A percentile compares a stretch with the other conserved stretches of the same genome.
Evolutionary conservation across 2,329 filamentous ascomycete species (phyloP).

Genomic region (Zalaria obscura): DNA sequence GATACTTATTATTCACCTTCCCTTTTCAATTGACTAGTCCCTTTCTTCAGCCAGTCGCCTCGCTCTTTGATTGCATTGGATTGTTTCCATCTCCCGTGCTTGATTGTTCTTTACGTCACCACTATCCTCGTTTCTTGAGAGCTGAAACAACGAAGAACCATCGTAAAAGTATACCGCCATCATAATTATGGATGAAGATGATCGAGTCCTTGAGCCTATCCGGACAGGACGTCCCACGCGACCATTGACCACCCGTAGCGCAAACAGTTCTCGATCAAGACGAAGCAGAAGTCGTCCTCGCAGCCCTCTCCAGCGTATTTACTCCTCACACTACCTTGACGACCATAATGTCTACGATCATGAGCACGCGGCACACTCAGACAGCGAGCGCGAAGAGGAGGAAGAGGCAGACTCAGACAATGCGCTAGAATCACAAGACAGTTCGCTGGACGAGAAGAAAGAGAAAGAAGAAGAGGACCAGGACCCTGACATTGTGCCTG

Average conservation of each 20-base stretch:
- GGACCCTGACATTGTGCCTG: slow-evolving; percentile 4
- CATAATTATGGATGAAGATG: slow-evolving; percentile 1
- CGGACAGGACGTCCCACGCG: slow-evolving; percentile 3
- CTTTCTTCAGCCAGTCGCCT: neutral
- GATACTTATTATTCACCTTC: too few species aligned
- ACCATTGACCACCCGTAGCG: neutral
- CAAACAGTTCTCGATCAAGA: slow-evolving; percentile 7
- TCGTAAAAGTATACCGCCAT: neutral
- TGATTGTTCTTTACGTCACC: neutral
- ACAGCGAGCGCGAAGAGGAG: slow-evolving; percentile 4
- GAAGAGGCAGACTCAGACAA: slow-evolving; percentile 3
- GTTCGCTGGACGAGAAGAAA: slow-evolving; percentile 4
- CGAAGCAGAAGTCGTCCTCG: slow-evolving; percentile 7
- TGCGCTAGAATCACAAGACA: slow-evolving; percentile 1
- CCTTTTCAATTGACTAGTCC: too few species aligned
- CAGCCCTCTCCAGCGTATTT: slow-evolving; percentile 12
- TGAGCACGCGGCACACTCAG: slow-evolving; percentile 3
- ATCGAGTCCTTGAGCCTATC: slow-evolving; percentile 3
- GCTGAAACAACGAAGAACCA: neutral
- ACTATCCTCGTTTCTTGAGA: neutral
- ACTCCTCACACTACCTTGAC: slow-evolving; percentile 19
- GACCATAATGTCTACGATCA: slow-evolving; percentile 16
- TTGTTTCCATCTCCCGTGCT: neutral
- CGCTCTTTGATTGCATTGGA: neutral
- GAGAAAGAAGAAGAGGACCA: slow-evolving; percentile 5